phyloP scores from a whole-genome alignment of 768 basidiomycete genomes.

The Tylopilus vinaceipallidus region DNA sequence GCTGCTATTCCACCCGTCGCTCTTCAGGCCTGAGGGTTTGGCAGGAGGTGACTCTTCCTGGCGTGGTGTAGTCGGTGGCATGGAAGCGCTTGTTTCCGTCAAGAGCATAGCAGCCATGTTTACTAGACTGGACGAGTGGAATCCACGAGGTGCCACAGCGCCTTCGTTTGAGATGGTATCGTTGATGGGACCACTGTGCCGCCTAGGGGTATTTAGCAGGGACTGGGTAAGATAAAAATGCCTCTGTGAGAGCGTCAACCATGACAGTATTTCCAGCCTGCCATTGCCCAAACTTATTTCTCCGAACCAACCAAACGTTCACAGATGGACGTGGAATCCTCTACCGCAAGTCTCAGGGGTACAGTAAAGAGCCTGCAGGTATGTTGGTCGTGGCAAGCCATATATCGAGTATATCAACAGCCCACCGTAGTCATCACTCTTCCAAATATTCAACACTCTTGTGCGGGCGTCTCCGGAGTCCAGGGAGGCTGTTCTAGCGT shows the following conservation, averaged over 20 bases:
- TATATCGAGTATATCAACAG: neutral
- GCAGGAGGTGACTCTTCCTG: constrained; percentile 75
- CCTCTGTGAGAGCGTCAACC: neutral
- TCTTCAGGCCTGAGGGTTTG: constrained; percentile 66
- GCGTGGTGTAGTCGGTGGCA: constrained; percentile 80
- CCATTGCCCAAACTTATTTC: constrained; percentile 77
- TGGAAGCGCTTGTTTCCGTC: constrained; percentile 76
- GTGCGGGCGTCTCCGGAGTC: constrained; percentile 78
- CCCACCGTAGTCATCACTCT: constrained; percentile 55
- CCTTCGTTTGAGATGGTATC: constrained; percentile 61
- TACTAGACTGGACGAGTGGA: constrained; percentile 73
- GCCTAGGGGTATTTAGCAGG: constrained; percentile 81
- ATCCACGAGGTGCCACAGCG: constrained; percentile 56
- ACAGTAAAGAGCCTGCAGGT: constrained; percentile 86
- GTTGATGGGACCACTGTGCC: constrained; percentile 80
- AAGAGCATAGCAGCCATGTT: constrained; percentile 85
- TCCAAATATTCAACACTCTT: constrained; percentile 85
- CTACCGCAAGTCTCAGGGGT: constrained; percentile 80
- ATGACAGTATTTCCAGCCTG: constrained; percentile 49
- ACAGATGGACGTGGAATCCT: constrained; percentile 73
- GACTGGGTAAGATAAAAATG: constrained; percentile 68
- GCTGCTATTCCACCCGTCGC: constrained; percentile 61
- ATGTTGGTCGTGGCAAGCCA: constrained; percentile 3
- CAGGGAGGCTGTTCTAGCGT: constrained; percentile 79
- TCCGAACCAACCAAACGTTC: constrained; percentile 78